Base-by-base conservation (phyloP, 169 alveolate species). In the Plasmodium adleri region DNA sequence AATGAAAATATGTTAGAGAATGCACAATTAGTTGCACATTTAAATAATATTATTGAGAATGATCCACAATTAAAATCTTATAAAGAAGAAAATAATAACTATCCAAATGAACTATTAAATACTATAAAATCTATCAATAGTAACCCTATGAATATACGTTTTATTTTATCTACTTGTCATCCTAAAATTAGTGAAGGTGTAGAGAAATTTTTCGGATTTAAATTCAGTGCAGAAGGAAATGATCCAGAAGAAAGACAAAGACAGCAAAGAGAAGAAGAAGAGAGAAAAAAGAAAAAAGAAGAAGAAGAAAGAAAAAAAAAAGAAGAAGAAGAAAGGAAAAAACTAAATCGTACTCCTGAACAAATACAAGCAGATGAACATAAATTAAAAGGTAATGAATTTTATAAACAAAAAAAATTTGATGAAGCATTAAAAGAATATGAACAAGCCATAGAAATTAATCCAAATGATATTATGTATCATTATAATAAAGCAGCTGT, bases 401-500 rank as follows among this genome's bases (percentile, higher is more conserved):
- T 92, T 15, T 94, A 94, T 75, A 96, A 96, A 91, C 98, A 97
- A 72, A 95, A 96, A 92, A 95, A 96, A 95, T 99, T 97, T 88
- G 96, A 94, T 52, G 98, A 98, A 88, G 99, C 99, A 0, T 90
- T 97, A 85, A 97, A 96, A 72, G 94, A 93, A 72, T 98, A 97
- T 94, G 97, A 98, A 28, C 94, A 96, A 91, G 99, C 99, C 15
- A 96, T 97, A 52, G 97, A 94, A 73, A 74, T 72, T 13, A 95
- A 96, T 74, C 99, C 99, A 13, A 91, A 83, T 26, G 97, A 97
- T 74, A 92, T 97, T 56, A 83, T 96, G 66, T 94, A 93, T 72
- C 94, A 95, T 68, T 96, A 95, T 83, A 97, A 97, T 92, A 97
- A 97, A 74, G 99, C 98, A 10, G 99, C 99, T 22, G 99, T 96